These are phyloP conservation scores for Neurospora sp. DNA, from an alignment of 495 filamentous ascomycete genomes.

Conservation along the genomic window DNA sequence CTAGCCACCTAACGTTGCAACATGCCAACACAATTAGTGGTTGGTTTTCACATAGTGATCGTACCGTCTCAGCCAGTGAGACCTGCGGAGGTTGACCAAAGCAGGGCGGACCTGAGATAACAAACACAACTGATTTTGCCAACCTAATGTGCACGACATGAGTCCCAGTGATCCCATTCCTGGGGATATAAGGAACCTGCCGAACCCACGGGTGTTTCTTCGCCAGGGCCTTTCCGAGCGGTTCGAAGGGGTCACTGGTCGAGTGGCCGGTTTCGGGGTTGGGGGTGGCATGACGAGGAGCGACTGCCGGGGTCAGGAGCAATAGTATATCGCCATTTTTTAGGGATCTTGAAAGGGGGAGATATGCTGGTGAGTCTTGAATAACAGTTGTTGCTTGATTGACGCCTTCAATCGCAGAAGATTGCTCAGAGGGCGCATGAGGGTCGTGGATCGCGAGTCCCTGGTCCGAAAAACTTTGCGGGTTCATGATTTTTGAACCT, in stretches of 20 bases:
- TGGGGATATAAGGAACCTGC: constrained; percentile 50
- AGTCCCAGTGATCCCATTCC: constrained; percentile 46
- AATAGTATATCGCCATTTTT: constrained; percentile 41
- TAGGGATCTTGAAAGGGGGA: constrained; percentile 32
- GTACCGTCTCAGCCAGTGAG: constrained; percentile 32
- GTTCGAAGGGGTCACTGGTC: constrained; percentile 48
- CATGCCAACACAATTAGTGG: constrained; percentile 43
- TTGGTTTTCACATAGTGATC: constrained; percentile 33
- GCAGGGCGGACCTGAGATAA: constrained; percentile 32
- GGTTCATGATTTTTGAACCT: neutral
- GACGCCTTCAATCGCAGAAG: neutral
- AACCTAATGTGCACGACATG: constrained; percentile 51
- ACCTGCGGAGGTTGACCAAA: constrained; percentile 30
- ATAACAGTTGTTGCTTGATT: constrained; percentile 12
- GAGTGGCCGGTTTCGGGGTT: constrained; percentile 6
- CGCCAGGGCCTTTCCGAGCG: constrained; percentile 46
- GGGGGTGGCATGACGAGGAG: constrained; percentile 24
- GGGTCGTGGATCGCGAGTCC: neutral
- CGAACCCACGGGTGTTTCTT: constrained; percentile 43
- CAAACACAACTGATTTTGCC: constrained; percentile 44
- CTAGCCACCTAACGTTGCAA: constrained; percentile 27
- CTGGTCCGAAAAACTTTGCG: neutral
- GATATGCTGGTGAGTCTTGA: constrained; percentile 27
- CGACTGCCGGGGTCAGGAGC: constrained; percentile 50
- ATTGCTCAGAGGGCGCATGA: neutral